Percentiles rank a stretch among this genome's conserved stretches.
phyloP scores from a whole-genome alignment of 352 stramenopile species.

The Phytophthora pisi region DNA sequence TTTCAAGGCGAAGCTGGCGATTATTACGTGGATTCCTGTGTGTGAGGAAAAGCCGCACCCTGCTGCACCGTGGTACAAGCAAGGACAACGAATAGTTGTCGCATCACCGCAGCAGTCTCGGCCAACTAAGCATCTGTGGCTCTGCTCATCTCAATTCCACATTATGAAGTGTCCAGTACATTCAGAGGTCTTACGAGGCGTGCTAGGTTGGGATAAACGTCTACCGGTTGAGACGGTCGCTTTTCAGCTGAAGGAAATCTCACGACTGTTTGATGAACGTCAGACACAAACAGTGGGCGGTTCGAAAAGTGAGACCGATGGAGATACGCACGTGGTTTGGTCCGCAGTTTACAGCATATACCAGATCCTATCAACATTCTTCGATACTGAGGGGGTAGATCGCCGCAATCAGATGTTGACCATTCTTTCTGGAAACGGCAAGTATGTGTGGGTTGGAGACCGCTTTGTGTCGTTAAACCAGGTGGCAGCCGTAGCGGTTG shows the following conservation, averaged over 20 bases:
- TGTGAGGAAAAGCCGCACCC: conserved; percentile 41
- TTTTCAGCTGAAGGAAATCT: conserved; percentile 57
- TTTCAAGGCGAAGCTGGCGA: conserved; percentile 59
- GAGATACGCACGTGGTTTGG: conserved; percentile 52
- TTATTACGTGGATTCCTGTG: conserved; percentile 70
- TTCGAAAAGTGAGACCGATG: conserved; percentile 1
- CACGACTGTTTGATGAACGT: conserved; percentile 36
- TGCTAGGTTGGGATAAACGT: conserved; percentile 55
- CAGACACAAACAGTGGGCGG: conserved; percentile 1
- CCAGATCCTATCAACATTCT: conserved; percentile 58
- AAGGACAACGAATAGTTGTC: conserved; percentile 46
- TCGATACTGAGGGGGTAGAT: conserved; percentile 44
- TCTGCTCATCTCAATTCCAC: conserved; percentile 72
- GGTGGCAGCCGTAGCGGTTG: conserved; percentile 51
- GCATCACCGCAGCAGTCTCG: conserved; percentile 48
- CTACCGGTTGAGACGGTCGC: conserved; percentile 51
- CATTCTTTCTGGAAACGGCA: conserved; percentile 45
- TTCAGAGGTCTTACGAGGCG: conserved; percentile 42
- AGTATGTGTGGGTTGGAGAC: conserved; percentile 69
- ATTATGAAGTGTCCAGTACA: conserved; percentile 57
- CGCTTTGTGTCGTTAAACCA: conserved; percentile 58
- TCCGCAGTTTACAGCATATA: conserved; percentile 68
- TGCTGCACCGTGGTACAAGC: conserved; percentile 45
- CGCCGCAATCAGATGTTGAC: conserved; percentile 37
- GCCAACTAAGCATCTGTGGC: conserved; percentile 49